These are phyloP conservation scores for Xylariaceae sp. DNA, from an alignment of 2,329 filamentous ascomycete species.

Conservation along the genomic window DNA sequence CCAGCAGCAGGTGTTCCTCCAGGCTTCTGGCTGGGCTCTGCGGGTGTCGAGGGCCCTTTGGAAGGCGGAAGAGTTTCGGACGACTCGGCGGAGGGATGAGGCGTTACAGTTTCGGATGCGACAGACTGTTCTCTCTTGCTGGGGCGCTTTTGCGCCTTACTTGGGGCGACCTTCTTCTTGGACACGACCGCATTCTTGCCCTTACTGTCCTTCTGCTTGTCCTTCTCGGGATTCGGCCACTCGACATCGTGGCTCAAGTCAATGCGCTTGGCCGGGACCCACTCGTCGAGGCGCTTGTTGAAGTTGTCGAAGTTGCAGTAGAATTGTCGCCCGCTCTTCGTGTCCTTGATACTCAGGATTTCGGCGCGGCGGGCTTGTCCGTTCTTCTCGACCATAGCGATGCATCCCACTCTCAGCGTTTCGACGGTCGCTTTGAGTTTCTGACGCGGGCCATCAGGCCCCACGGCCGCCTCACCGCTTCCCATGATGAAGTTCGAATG, in stretches of 20 bases:
- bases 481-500: slow-evolving; percentile 46
- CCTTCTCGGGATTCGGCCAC: slow-evolving; percentile 89
- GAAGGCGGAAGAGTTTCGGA: slow-evolving; percentile 43
- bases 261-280: slow-evolving; percentile 77
- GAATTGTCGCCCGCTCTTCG: slow-evolving; percentile 81
- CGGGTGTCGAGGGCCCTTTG: slow-evolving; percentile 40
- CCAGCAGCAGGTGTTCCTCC: slow-evolving; percentile 41
- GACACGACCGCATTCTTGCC: slow-evolving; percentile 62
- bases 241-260: slow-evolving; percentile 89
- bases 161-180: slow-evolving; percentile 51
- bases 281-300: slow-evolving; percentile 83
- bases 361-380: slow-evolving; percentile 86
- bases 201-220: slow-evolving; percentile 68
- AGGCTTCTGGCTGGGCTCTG: slow-evolving; percentile 43
- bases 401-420: slow-evolving; percentile 62
- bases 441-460: slow-evolving; percentile 54
- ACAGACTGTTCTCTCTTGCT: slow-evolving; percentile 53
- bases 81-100: slow-evolving; percentile 50
- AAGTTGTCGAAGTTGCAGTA: slow-evolving; percentile 99
- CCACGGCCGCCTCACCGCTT: slow-evolving; percentile 49
- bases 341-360: slow-evolving; percentile 88
- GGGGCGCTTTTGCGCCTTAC: slow-evolving; percentile 53
- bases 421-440: slow-evolving; percentile 81
- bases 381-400: slow-evolving; percentile 62
- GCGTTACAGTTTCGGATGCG: slow-evolving; percentile 48